Conservation (phyloP, 192 early-diverging fungal genomes). For the Gonapodya prolifera region DNA sequence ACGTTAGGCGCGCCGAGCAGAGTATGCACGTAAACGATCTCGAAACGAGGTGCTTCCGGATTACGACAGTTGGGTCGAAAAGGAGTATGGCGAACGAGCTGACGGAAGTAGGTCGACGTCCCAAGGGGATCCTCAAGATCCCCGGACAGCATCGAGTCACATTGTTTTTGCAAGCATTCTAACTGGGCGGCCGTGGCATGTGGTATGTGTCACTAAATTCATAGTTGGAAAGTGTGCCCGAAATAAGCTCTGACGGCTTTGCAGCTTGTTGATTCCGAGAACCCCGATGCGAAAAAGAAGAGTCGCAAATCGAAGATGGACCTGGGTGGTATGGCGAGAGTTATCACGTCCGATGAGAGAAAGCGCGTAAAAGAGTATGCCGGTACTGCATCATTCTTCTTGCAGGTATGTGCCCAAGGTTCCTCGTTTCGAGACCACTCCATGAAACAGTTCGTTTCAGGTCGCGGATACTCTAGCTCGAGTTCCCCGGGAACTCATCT, state of each 20-base stretch:
- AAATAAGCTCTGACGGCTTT: neutral
- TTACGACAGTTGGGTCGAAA: neutral
- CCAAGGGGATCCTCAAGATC: neutral
- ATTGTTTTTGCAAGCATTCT: conserved; percentile 75
- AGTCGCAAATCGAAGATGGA: neutral
- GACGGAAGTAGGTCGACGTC: conserved; percentile 1
- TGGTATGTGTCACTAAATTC: conserved; percentile 9
- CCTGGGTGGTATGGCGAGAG: conserved; percentile 19
- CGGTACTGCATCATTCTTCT: conserved; percentile 34
- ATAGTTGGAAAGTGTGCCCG: neutral
- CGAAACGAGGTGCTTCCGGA: neutral
- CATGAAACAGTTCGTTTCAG: conserved; percentile 27
- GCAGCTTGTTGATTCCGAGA: neutral
- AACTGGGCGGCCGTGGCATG: conserved; percentile 73
- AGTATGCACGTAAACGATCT: neutral
- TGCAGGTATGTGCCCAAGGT: conserved; percentile 1
- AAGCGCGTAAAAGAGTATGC: conserved; percentile 40
- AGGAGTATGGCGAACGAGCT: conserved; percentile 7
- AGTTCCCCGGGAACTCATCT: conserved; percentile 70
- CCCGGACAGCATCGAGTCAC: conserved; percentile 58
- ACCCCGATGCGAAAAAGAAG: neutral
- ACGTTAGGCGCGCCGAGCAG: neutral
- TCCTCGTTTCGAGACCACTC: no score
- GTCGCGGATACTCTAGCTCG: conserved; percentile 69
- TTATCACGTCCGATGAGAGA: conserved; percentile 31